Evolutionary conservation across 2,329 filamentous ascomycete genomes (phyloP).

Genomic region (Aspergillus pseudotamarii): DNA sequence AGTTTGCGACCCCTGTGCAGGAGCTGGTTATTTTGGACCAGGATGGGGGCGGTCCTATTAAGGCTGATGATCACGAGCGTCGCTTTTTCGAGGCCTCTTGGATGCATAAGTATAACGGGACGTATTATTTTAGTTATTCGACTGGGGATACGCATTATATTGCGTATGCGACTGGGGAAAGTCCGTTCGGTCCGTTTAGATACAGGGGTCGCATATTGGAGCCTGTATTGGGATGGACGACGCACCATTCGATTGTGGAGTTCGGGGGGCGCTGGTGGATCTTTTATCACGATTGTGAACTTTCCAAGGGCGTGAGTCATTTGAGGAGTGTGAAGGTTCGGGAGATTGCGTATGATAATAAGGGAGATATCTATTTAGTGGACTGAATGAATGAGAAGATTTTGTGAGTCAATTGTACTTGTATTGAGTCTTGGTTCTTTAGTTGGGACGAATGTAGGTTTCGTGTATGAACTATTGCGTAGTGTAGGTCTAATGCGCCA

Average conservation of each 20-base stretch:
- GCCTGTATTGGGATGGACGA: constrained; percentile 79
- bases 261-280: constrained; percentile 72
- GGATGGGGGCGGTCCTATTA: constrained; percentile 58
- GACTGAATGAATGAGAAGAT: not conserved
- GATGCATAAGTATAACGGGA: constrained; percentile 71
- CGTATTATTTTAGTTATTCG: constrained; percentile 77
- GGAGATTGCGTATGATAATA: constrained; percentile 72
- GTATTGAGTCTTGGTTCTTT: not conserved
- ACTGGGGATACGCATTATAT: constrained; percentile 77
- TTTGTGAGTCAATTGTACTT: not conserved
- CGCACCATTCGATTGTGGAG: constrained; percentile 77
- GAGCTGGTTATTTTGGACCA: constrained; percentile 69
- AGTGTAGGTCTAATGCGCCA: constrained; percentile 30
- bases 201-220: constrained; percentile 72
- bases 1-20: constrained; percentile 57
- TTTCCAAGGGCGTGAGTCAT: constrained; percentile 71
- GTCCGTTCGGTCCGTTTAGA: constrained; percentile 71
- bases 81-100: constrained; percentile 82
- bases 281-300: constrained; percentile 74
- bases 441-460: not conserved
- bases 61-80: constrained; percentile 69
- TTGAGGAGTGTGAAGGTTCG: constrained; percentile 72
- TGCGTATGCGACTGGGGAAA: constrained; percentile 67
- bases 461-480: not conserved
- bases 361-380: constrained; percentile 60